phyloP scores from a whole-genome alignment of 1,139 yeast species.

The Magnusiomyces suaveolens region DNA sequence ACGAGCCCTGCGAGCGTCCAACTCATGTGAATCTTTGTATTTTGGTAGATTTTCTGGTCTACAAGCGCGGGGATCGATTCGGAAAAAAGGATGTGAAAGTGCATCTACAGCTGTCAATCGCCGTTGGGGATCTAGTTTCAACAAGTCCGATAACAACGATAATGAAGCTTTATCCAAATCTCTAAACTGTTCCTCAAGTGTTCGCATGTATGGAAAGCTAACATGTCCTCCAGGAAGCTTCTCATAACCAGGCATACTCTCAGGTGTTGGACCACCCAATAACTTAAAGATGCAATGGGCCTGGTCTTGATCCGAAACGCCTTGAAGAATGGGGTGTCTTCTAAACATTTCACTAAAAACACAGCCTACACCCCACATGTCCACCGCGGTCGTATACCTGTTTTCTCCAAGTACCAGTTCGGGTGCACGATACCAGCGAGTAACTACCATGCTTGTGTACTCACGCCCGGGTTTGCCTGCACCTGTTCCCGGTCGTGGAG shows the following conservation, averaged over 20 bases:
- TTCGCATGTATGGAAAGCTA: slow-evolving; percentile 40
- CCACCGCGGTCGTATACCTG: slow-evolving; percentile 84
- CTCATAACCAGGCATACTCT: slow-evolving; percentile 56
- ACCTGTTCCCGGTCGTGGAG: slow-evolving; percentile 52
- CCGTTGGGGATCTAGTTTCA: slow-evolving; percentile 50
- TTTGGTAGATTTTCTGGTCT: slow-evolving; percentile 48
- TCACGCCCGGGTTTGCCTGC: slow-evolving; percentile 48
- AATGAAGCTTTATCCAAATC: slow-evolving; percentile 22
- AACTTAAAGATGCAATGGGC: slow-evolving; percentile 70
- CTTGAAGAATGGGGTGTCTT: slow-evolving; percentile 73
- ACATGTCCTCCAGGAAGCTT: slow-evolving; percentile 51
- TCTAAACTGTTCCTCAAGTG: slow-evolving; percentile 43
- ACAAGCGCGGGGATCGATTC: slow-evolving; percentile 53
- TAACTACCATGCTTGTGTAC: slow-evolving; percentile 87
- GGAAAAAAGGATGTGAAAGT: slow-evolving; percentile 58
- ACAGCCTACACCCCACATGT: slow-evolving; percentile 96
- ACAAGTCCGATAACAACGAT: slow-evolving; percentile 26
- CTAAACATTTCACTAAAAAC: slow-evolving; percentile 87
- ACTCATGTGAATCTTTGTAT: slow-evolving; percentile 83
- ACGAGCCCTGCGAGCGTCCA: slow-evolving; percentile 49
- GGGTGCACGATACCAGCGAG: slow-evolving; percentile 97
- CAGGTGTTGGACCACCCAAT: slow-evolving; percentile 67
- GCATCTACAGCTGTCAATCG: slow-evolving; percentile 78
- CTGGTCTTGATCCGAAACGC: slow-evolving; percentile 84
- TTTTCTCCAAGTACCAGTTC: slow-evolving; percentile 80